Percentiles rank a stretch among this genome's conserved stretches.
Evolutionary conservation across 202 grass and related monocot genomes (phyloP).

Genomic region (Zoysia matrella): DNA sequence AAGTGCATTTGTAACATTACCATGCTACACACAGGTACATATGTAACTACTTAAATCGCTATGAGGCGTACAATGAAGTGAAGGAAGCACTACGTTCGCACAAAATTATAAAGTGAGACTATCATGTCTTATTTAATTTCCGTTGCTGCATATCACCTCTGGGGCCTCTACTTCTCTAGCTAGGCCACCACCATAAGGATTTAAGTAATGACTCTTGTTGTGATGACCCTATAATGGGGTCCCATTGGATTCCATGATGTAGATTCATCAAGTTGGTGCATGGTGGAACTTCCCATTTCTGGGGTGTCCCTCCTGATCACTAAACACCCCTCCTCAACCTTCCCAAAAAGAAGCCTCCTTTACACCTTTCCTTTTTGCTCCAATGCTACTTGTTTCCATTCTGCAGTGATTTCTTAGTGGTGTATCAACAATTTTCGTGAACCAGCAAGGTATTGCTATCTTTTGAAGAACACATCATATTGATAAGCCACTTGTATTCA

Average conservation of each 20-base stretch:
- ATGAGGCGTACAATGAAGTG: not conserved
- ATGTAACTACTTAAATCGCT: constrained; percentile 8
- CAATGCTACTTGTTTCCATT: constrained; percentile 26
- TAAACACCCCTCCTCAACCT: constrained; percentile 41
- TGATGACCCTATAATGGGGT: constrained; percentile 59
- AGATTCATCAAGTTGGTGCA: constrained; percentile 58
- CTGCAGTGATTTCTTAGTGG: constrained; percentile 15
- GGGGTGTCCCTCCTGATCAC: constrained; percentile 52
- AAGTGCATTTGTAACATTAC: not conserved
- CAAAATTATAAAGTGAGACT: constrained; percentile 12
- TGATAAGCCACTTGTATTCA: not conserved
- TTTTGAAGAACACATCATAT: constrained; percentile 1
- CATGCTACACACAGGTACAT: constrained; percentile 23
- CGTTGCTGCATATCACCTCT: not conserved
- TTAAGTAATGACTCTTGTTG: constrained; percentile 46
- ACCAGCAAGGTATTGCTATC: not conserved
- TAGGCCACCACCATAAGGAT: constrained; percentile 28
- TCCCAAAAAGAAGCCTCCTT: constrained; percentile 45
- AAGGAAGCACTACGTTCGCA: constrained; percentile 24
- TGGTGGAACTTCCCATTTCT: constrained; percentile 64
- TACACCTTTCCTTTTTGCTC: constrained; percentile 19
- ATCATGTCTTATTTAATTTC: not conserved
- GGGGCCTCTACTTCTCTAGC: constrained; percentile 5
- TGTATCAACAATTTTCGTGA: constrained; percentile 18
- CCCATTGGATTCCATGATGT: constrained; percentile 68